Evolutionary conservation across 805 yeast genomes (phyloP), one percentile per base, ranked within the genome.

Genomic region (Wickerhamiella lipophila): DNA sequence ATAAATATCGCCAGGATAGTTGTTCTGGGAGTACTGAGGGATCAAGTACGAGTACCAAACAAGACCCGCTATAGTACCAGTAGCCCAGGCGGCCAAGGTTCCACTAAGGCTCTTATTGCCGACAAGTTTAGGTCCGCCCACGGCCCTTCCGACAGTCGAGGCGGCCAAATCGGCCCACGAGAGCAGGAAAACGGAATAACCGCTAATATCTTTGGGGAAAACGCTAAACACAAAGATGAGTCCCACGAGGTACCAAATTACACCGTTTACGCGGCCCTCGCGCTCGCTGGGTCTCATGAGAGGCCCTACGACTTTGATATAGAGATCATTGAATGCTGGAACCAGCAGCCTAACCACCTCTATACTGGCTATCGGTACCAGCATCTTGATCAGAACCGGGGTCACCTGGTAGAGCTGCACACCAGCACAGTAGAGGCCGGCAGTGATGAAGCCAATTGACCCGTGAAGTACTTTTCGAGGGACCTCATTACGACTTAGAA

Each of bases 81-180:
- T 69, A 5, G 70, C 55, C 58, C 84, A 84, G 4, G 97, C 95
- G 21, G 96, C 97, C 21, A 79, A 47, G 1, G 92, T 81, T 0
- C 98, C 98, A 1, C 96, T 95, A 42, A 92, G 68, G 2, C 95
- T 83, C 64, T 92, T 92, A 53, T 77, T 76, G 53, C 74, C 70
- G 6, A 81, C 73, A 18, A 89, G 64, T 59, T 81, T 78, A 36
- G 94, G 94, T 6, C 96, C 85, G 54, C 81, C 72, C 58, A 82
- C 74, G 7, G 97, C 97, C 49, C 75, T 75, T 35, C 98, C 98
- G 60, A 88, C 67, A 0, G 96, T 85, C 2, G 96, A 85, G 2
- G 98, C 98, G 2, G 96, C 89, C 8, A 97, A 86, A 61, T 92
- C 98, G 4, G 95, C 87, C 97, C 97, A 92, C 60, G 96, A 83